phyloP scores from a whole-genome alignment of 2,329 filamentous ascomycete genomes.

The Colletotrichum chlorophyti region DNA sequence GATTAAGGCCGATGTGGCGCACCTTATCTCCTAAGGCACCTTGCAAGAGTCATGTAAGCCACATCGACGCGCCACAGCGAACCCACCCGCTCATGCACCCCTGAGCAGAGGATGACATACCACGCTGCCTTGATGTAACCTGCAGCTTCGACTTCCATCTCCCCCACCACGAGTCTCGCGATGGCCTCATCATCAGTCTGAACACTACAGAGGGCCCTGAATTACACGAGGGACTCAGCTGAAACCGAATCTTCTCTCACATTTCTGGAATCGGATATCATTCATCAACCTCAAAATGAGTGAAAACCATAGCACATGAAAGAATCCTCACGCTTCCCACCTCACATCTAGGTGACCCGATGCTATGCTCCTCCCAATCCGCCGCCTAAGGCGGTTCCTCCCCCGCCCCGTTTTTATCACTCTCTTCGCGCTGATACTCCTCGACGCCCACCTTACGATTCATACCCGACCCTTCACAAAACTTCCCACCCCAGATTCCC shows the following conservation, averaged over 20 bases:
- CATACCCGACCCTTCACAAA: neutral
- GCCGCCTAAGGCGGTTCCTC: neutral
- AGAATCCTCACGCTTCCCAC: no score
- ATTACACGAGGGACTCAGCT: no score
- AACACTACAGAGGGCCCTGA: no score
- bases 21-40: neutral
- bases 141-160: neutral
- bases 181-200: neutral
- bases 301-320: no score
- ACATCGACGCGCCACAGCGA: neutral
- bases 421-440: conserved; percentile 12
- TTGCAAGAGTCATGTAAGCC: neutral
- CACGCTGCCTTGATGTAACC: neutral
- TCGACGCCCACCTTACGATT: conserved; percentile 5
- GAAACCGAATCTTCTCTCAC: no score
- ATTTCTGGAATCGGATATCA: neutral
- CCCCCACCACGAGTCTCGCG: neutral
- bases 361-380: conserved; percentile 11
- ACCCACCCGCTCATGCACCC: neutral
- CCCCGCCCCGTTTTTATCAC: neutral
- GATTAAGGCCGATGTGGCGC: conserved; percentile 13
- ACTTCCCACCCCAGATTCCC: neutral
- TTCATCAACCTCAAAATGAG: no score
- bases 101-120: neutral
- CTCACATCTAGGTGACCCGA: neutral